phyloP scores from a whole-genome alignment of 371 early-diverging fungal genomes.

The Mortierella sp. region DNA sequence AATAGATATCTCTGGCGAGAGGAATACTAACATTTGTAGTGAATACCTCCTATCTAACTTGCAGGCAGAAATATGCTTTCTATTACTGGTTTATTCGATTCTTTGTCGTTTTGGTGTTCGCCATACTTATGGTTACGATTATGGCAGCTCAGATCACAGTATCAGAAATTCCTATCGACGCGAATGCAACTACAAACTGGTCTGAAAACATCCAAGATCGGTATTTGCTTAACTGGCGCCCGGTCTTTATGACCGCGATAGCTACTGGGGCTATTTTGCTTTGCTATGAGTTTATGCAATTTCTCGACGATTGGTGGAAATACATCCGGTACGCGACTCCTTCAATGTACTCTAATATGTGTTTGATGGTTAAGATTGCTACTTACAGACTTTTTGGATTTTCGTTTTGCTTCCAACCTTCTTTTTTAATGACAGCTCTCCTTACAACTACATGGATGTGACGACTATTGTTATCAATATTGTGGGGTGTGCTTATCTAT shows the following conservation, averaged over 20 bases:
- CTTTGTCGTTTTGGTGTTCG: constrained; percentile 14
- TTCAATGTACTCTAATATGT: not conserved
- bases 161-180: not conserved
- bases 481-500: constrained; percentile 5
- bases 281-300: constrained; percentile 24
- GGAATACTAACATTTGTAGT: not conserved
- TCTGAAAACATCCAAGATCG: too few species aligned
- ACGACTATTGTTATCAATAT: constrained; percentile 13
- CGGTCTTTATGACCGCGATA: constrained; percentile 12
- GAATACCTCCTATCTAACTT: not conserved
- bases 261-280: constrained; percentile 14
- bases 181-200: too few species aligned
- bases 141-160: constrained; percentile 19
- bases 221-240: constrained; percentile 22
- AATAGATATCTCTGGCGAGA: too few species aligned
- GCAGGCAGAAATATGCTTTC: constrained; percentile 40
- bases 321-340: constrained; percentile 20
- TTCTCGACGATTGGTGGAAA: constrained; percentile 9
- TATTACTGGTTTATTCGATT: constrained; percentile 26
- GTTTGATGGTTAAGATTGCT: too few species aligned
- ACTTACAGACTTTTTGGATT: too few species aligned
- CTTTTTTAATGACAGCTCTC: constrained; percentile 11
- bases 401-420: too few species aligned
- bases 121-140: constrained; percentile 14
- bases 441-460: constrained; percentile 37